These are phyloP conservation scores for Eremomyces bilateralis DNA, from an alignment of 495 filamentous ascomycete genomes.

Conservation along the genomic window DNA sequence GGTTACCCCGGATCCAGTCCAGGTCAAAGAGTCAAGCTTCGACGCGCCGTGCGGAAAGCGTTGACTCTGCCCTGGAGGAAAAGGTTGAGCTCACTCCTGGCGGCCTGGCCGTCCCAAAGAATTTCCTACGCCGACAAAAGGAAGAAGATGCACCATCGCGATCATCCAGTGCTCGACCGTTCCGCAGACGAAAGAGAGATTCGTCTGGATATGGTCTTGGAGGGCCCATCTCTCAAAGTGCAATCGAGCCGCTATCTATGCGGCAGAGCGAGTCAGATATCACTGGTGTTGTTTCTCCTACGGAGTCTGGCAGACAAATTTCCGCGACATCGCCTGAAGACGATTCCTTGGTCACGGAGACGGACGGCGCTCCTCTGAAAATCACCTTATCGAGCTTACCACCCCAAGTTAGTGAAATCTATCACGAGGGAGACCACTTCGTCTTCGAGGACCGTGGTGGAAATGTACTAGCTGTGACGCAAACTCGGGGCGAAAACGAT, in stretches of 20 bases:
- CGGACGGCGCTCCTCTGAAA: too few relatives aligned
- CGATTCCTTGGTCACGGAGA: too few relatives aligned
- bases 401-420: constrained; percentile 22
- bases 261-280: too few relatives aligned
- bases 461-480: constrained; percentile 41
- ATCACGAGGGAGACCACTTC: constrained; percentile 63
- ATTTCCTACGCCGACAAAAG: constrained; percentile 62
- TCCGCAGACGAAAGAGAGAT: constrained; percentile 45
- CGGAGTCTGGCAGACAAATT: constrained; percentile 5
- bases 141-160: constrained; percentile 49
- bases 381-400: too few relatives aligned
- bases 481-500: constrained; percentile 9
- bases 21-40: constrained; percentile 67
- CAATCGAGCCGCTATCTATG: constrained; percentile 15
- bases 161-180: constrained; percentile 35
- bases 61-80: constrained; percentile 29
- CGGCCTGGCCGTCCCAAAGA: constrained; percentile 40
- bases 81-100: constrained; percentile 55
- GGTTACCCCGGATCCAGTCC: constrained; percentile 76
- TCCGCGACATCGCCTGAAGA: constrained; percentile 13
- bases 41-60: constrained; percentile 39
- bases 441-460: constrained; percentile 76
- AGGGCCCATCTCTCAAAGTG: constrained; percentile 77
- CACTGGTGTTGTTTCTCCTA: too few relatives aligned
- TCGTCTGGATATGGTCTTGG: constrained; percentile 55